A percentile compares a stretch with the other conserved stretches of the same genome.
Evolutionary conservation across 1,139 yeast species (phyloP).

Genomic region (Saccharomyces hybrid): DNA sequence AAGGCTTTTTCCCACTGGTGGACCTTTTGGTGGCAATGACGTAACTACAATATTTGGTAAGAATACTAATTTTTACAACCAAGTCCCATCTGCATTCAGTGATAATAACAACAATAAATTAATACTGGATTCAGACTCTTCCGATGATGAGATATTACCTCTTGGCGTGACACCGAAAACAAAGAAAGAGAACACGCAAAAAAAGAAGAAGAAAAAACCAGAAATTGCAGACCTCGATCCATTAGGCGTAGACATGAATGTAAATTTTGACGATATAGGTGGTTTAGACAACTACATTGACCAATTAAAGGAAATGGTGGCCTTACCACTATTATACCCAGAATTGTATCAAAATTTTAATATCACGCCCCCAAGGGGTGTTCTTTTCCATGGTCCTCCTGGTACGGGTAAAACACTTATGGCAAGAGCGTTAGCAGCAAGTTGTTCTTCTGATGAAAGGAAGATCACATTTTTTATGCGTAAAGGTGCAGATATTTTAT

Average conservation of each 20-base stretch:
- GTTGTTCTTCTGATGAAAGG: constrained; percentile 72
- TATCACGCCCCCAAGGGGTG: constrained; percentile 97
- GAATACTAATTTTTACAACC: constrained; percentile 40
- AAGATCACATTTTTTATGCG: constrained; percentile 97
- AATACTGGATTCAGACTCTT: constrained; percentile 53
- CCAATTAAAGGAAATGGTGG: constrained; percentile 95
- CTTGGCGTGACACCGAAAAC: constrained; percentile 29
- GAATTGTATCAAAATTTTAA: constrained; percentile 85
- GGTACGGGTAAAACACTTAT: constrained; percentile 98
- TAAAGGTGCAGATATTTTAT: constrained; percentile 94
- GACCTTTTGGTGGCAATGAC: constrained; percentile 94
- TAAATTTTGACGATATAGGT: constrained; percentile 85
- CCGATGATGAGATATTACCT: constrained; percentile 49
- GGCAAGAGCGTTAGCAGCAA: constrained; percentile 96
- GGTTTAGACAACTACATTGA: constrained; percentile 86
- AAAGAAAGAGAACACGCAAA: constrained; percentile 14
- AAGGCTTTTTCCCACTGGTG: constrained; percentile 85
- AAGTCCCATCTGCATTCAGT: constrained; percentile 36
- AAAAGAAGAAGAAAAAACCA: constrained; percentile 44
- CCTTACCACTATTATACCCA: constrained; percentile 85
- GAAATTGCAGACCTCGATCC: constrained; percentile 91
- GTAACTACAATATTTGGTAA: constrained; percentile 68
- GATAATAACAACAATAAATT: constrained; percentile 26
- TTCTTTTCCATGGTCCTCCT: constrained; percentile 96
- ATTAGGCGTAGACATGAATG: constrained; percentile 84